A percentile compares a stretch with the other conserved stretches of the same genome.
Evolutionary conservation across 1,284 basidiomycete genomes (phyloP).

Genomic region (Athelia psychrophila): DNA sequence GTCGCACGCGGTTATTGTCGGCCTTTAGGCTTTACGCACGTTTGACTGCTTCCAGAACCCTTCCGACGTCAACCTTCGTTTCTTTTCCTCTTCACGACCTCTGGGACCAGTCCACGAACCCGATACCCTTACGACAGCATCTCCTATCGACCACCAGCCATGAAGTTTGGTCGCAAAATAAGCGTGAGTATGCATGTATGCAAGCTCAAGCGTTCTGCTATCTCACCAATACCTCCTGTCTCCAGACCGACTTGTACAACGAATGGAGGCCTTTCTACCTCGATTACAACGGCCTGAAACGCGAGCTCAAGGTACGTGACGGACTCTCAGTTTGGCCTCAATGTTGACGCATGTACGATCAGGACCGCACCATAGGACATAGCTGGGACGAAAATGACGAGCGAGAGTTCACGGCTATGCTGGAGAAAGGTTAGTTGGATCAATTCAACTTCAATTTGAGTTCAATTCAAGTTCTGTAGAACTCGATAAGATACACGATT

Average conservation of each 20-base stretch:
- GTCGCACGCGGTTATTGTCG: no score
- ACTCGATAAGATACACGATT: conserved; percentile 94
- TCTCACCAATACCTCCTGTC: neutral
- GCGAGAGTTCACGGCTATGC: conserved; percentile 72
- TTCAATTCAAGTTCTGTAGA: no score
- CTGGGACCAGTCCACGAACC: no score
- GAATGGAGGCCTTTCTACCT: conserved; percentile 93
- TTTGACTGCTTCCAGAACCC: no score
- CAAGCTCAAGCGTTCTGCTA: neutral
- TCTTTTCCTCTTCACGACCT: no score
- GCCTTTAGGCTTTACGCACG: no score
- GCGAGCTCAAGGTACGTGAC: conserved; percentile 74
- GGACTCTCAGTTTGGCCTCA: conserved; percentile 3
- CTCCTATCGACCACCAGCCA: neutral
- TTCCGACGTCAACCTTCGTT: no score
- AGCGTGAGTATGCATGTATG: neutral
- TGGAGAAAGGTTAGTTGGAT: no score
- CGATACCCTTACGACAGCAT: no score
- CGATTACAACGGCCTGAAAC: conserved; percentile 87
- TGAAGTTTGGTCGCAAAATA: conserved; percentile 8
- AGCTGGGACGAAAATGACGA: conserved; percentile 82
- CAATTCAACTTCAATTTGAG: no score
- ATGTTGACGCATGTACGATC: neutral
- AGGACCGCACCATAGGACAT: conserved; percentile 58
- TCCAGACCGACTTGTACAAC: conserved; percentile 77